Evolutionary conservation across 208 protist genomes (phyloP), one percentile per base, ranked within the genome.

Genomic region (Tritrichomonas foetus): DNA sequence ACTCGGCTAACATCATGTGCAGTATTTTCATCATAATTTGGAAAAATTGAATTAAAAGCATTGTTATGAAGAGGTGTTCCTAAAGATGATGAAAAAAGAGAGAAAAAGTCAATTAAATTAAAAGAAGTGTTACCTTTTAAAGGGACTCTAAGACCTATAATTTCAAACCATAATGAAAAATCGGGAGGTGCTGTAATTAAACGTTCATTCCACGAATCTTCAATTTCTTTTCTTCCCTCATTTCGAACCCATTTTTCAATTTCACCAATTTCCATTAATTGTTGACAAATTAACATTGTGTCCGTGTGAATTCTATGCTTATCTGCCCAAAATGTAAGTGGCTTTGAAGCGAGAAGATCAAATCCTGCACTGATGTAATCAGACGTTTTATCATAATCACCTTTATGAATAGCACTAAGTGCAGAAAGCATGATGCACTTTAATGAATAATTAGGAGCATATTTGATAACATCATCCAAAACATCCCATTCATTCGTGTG

Each of bases 31-130:
- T 57, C 30, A 39, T 39, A 89, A 36, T 89, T 5, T 16, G 78
- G 78, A 47, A 89, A 89, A 39, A 89, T 61, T 61, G 47, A 20
- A 49, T 89, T 89, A 20, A 89, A 89, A 39, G 47, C 78, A 49
- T 89, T 89, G 5, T n/a, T 33, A 36, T 89, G 78, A 27, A 57
- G 33, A n/a, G 33, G 33, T 20, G 47, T 57, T 27, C 39, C 78
- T 14, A 89, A n/a, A 27, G 47, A 57, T 3, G 25, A 14, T 39
- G 47, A 61, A 39, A 27, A 57, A 1, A 89, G 22, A 3, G 33
- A 22, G 47, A 89, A 89, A 36, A 89, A 89, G 8, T 89, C 30
- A 39, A 89, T 57, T 44, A 57, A 89, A 3, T 44, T n/a, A 49
- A 57, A 22, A 49, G 33, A 53, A 9, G 33, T 22, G 39, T 47